phyloP scores from a whole-genome alignment of 2,329 filamentous ascomycete genomes.

The Nectriaceae sp. region DNA sequence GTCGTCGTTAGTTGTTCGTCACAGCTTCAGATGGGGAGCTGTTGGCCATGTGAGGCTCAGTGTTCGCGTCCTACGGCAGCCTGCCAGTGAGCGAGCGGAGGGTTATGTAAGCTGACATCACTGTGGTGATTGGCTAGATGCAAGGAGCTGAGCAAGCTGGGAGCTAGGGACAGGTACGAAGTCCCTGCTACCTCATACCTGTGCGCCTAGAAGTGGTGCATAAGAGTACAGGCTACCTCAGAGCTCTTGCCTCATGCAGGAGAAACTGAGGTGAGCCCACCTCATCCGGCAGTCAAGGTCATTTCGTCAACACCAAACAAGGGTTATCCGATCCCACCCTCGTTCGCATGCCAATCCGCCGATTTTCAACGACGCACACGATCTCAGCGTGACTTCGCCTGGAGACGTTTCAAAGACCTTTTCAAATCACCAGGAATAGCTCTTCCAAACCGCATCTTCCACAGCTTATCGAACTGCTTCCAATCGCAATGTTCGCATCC shows the following conservation, averaged over 20 bases:
- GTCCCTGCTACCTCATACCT: too few relatives aligned
- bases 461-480: neutral
- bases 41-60: conserved; percentile 13
- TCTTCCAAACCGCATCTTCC: neutral
- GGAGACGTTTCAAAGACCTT: too few relatives aligned
- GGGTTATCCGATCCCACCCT: neutral
- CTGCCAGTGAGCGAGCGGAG: conserved; percentile 22
- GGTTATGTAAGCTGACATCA: conserved; percentile 33
- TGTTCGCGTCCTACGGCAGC: conserved; percentile 40
- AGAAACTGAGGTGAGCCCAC: neutral
- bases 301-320: neutral
- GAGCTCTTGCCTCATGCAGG: neutral
- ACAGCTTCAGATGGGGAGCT: conserved; percentile 10
- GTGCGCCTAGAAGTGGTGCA: neutral
- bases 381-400: too few relatives aligned
- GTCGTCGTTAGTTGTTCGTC: conserved; percentile 18
- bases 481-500: conserved; percentile 42
- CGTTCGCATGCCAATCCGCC: too few relatives aligned
- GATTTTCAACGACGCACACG: too few relatives aligned
- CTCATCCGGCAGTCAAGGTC: neutral
- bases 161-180: conserved; percentile 20
- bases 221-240: neutral
- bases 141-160: neutral
- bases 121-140: conserved; percentile 31
- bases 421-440: too few relatives aligned